phyloP scores from a whole-genome alignment of 169 alveolate genomes.

The Fabrea salina region DNA sequence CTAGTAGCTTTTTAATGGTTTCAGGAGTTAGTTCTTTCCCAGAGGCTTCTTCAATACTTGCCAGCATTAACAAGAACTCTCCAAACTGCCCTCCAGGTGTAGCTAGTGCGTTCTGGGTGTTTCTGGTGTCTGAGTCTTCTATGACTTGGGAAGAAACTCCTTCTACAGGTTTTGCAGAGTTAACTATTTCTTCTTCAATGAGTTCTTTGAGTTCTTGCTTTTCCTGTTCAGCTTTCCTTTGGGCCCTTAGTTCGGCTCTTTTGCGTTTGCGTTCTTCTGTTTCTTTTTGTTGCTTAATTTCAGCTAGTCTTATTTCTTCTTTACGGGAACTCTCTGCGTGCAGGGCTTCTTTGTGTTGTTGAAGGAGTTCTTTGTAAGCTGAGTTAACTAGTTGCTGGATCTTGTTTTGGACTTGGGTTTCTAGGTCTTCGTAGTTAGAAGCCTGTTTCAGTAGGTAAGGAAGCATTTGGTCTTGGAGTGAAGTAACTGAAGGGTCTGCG shows the following conservation, averaged over 20 bases:
- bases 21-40: constrained; percentile 28
- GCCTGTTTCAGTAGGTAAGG: constrained; percentile 62
- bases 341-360: constrained; percentile 34
- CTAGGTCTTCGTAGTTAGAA: constrained; percentile 18
- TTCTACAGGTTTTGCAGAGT: constrained; percentile 51
- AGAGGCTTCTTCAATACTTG: not conserved
- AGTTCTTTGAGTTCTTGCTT: constrained; percentile 47
- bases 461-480: constrained; percentile 40
- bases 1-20: not conserved
- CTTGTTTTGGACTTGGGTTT: constrained; percentile 37
- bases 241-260: constrained; percentile 42
- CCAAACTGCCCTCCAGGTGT: constrained; percentile 54
- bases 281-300: constrained; percentile 38
- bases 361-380: constrained; percentile 23
- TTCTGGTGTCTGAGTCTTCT: constrained; percentile 42
- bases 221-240: constrained; percentile 55
- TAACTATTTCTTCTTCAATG: constrained; percentile 58
- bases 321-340: constrained; percentile 41
- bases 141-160: constrained; percentile 47
- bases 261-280: constrained; percentile 47
- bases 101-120: constrained; percentile 24
- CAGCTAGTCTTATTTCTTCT: constrained; percentile 43
- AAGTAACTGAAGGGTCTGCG: constrained; percentile 46
- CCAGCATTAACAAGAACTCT: constrained; percentile 26
- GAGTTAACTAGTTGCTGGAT: constrained; percentile 37